Evolutionary conservation across 306 rosid species (phyloP), one percentile per base, ranked within the genome.

Genomic region (Cucurbita maxima): DNA sequence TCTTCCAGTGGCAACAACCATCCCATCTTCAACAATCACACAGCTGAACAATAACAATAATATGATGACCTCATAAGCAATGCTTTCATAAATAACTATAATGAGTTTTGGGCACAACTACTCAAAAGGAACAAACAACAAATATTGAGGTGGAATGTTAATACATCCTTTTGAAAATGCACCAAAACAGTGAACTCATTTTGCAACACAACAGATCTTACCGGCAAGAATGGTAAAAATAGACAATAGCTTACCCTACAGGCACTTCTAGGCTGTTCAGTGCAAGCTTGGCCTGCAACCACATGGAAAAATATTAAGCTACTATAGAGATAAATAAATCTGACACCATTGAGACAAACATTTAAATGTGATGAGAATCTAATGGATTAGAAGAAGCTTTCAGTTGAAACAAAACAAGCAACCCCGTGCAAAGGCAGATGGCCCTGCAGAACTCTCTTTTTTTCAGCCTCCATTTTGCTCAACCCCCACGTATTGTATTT

Each of bases 251-350:
- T 79, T 83, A 90, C 97, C 96, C 97, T 69, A 94, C 89, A n/a
- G 97, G 97, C 67, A 94, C 98, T 87, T 94, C 97, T 43, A 88
- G 89, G 76, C 30, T 76, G 25, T 84, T 84, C 84, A 94, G 55
- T 72, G 98, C 96, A 14, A 83, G 71, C 58, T 86, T 83, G 58
- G 92, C 96, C 92, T 93, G 76, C 57, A 53, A 83, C 64, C 59
- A 55, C 12, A 55, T 51, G 78, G 57, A 40, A 67, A 68, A 57
- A 10, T 22, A 47, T 20, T 45, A 9, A 45, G 57, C 10, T 67
- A 77, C 61, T 73, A 67, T 56, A 51, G 34, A 64, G 40, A 34
- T 43, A 47, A 62, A n/a, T 48, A 48, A 69, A 45, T 67, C 2
- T 45, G 53, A 12, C 72, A 12, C 55, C 72, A 45, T 1, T 20